Evolutionary conservation across 352 stramenopile species (phyloP), one percentile per base, ranked within the genome.

Genomic region (Globisporangium recalcitrans): DNA sequence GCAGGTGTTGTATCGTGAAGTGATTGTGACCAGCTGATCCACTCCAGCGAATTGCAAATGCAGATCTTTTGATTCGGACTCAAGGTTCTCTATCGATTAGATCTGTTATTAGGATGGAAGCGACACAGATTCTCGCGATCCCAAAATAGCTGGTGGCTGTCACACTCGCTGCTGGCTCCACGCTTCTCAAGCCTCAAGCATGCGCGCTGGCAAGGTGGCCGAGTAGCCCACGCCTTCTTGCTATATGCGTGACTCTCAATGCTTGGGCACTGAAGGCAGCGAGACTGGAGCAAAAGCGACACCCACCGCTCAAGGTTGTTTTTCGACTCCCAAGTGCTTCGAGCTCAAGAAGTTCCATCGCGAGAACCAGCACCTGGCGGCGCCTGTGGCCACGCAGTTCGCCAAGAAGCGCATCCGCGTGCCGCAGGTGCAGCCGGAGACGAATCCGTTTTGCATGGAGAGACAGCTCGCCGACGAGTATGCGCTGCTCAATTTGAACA

Each of bases 401-500:
- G 77, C 82, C 42, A 85, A 88, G 62, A 91, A 91, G 62, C 76
- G 82, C 46, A 52, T 88, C 7, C 80, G 77, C 13, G 64, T 90
- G 48, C 83, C 82, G 8, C 70, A 65, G 2, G 67, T 87, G 24
- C 78, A 90, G 49, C 27, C 70, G 57, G 77, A 92, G 26, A 67
- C 63, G 47, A 90, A 95, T 55, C 82, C 82, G 38, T 93, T 92
- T 62, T 91, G 81, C 57, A 61, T 71, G 52, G 80, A 92, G 26
- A 74, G 81, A 16, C 85, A 91, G 60, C 60, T 93, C 56, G 79
- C 82, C n/a, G 85, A 93, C 60, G 82, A 75, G 57, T 88, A 87
- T 56, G 69, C 80, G 60, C 82, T 81, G 54, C 62, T 79, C 60
- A 87, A 91, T 60, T 75, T 91, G 64, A 94, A 94, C 72, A 92